Conservation (phyloP, 2,329 filamentous ascomycete genomes). For the Penicillium sp. region DNA sequence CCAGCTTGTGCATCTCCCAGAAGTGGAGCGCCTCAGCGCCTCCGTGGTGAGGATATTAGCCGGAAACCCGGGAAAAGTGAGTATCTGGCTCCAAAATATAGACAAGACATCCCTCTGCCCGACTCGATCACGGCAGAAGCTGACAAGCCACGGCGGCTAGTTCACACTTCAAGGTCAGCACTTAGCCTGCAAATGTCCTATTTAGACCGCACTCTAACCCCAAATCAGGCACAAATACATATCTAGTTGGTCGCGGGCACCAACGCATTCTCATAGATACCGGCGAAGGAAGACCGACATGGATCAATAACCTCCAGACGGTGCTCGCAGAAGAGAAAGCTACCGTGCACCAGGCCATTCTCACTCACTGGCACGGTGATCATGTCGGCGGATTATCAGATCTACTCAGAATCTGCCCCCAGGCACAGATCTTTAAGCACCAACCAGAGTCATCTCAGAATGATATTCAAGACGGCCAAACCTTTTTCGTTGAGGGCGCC, state of each 20-base stretch:
- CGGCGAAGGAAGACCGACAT: constrained; percentile 75
- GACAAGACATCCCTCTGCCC: neutral
- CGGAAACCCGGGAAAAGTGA: constrained; percentile 83
- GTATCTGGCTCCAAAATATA: constrained; percentile 5
- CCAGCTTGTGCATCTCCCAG: constrained; percentile 65
- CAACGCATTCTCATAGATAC: constrained; percentile 84
- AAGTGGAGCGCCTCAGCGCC: constrained; percentile 75
- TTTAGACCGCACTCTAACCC: neutral
- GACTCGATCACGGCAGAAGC: neutral
- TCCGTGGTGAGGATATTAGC: constrained; percentile 81
- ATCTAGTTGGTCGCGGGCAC: constrained; percentile 76
- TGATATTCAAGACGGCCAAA: constrained; percentile 58
- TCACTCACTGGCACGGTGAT: constrained; percentile 93
- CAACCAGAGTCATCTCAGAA: constrained; percentile 54
- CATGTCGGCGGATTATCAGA: constrained; percentile 77
- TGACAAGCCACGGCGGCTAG: constrained; percentile 22
- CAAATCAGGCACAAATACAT: constrained; percentile 79
- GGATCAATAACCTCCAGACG: constrained; percentile 66
- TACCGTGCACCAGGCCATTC: constrained; percentile 66
- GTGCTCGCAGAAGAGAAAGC: constrained; percentile 69
- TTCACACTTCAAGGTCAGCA: constrained; percentile 61
- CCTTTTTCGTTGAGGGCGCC: constrained; percentile 53
- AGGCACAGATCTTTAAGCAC: constrained; percentile 67
- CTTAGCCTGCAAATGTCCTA: neutral
- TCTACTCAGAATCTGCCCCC: constrained; percentile 64